Percentiles rank a stretch among this genome's conserved stretches.
Conservation (phyloP, 805 yeast genomes). For the Ogataea pilisensis region DNA sequence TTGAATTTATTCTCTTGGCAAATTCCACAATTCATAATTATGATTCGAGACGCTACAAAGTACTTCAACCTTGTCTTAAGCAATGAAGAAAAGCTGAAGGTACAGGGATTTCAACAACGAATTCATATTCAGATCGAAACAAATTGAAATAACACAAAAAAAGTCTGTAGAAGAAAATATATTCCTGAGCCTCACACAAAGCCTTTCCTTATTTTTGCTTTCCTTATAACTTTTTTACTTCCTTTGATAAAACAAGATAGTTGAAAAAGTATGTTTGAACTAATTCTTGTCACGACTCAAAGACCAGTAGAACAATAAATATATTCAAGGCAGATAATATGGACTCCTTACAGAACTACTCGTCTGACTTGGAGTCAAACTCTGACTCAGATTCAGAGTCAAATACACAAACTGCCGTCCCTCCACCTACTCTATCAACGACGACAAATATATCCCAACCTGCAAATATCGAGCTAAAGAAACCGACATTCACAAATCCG, state of each 20-base stretch:
- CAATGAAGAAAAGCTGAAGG: not conserved
- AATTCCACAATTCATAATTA: conserved; percentile 22
- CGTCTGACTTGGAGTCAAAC: conserved; percentile 14
- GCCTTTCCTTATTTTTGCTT: not conserved
- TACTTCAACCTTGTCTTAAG: no score
- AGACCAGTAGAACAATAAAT: no score
- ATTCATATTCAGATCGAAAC: no score
- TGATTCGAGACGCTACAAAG: not conserved
- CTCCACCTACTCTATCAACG: no score
- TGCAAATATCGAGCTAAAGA: not conserved
- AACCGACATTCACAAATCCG: not conserved
- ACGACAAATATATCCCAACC: no score
- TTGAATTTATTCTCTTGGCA: conserved; percentile 31
- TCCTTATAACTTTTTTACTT: no score
- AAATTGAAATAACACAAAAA: not conserved
- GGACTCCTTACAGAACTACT: conserved; percentile 13
- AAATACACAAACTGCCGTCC: not conserved
- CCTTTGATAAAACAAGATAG: not conserved
- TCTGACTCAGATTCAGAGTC: conserved; percentile 2
- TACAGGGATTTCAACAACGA: no score
- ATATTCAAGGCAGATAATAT: no score
- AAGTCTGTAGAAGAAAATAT: not conserved
- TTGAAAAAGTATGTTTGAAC: no score
- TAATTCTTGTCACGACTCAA: no score
- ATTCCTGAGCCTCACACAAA: not conserved